Evolutionary conservation across 257 asterid genomes (phyloP), one percentile per base, ranked within the genome.

Genomic region (Echites panduratus): DNA sequence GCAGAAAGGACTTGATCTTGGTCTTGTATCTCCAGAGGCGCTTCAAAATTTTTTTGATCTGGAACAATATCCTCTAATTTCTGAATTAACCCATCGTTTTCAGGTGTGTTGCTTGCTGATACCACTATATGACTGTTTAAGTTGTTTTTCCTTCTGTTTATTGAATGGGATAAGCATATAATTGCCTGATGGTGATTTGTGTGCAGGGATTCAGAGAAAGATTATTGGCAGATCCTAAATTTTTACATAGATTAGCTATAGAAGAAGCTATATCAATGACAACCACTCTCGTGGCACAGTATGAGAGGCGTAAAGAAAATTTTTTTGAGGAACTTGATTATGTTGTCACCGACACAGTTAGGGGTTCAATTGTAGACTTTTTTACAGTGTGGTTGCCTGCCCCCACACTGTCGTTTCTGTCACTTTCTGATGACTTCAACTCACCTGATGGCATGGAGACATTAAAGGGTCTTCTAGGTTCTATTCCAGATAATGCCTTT

Each of bases 331-430:
- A 94, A 87, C 83, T 91, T 62, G 99, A 94, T 83, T 94, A 94
- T 64, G 97, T 94, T 62, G 71, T 84, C 54, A 94, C 99, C 5
- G 99, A 94, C 66, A 82, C 96, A 10, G 53, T 83, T 70, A 84
- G 99, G 75, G 99, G 97, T 63, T 68, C 80, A 63, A 95, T 94
- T 52, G 99, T 94, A 14, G 99, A 94, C 77, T 91, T 94, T 80
- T 94, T 91, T 79, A 94, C 99, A 7, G 99, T 91, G 65, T 94
- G 99, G 99, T 95, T 94, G 80, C 99, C 97, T 20, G 99, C 97
- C 35, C 99, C 99, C 71, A 94, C 97, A 0, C 48, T 88, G 50
- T 87, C 99, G 19, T 93, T 93, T 86, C 88, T 91, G 44, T 79
- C 92, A 14, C 76, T 77, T 27, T 80, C 82, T 69, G 80, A 78